Base-by-base conservation (phyloP, 1,284 basidiomycete genomes). In the Ganoderma leucocontextum region DNA sequence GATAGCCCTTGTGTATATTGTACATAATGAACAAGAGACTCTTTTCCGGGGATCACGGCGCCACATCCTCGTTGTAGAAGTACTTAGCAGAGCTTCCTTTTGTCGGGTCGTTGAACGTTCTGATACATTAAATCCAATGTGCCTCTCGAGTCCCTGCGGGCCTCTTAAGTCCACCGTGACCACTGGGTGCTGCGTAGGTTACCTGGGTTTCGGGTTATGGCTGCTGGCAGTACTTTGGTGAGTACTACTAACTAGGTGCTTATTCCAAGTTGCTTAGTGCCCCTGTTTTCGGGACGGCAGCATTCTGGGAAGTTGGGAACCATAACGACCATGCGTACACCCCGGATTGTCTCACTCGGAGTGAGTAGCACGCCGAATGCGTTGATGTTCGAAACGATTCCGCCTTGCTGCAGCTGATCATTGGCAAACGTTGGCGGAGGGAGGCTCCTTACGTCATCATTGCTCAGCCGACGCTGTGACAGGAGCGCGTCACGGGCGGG, bases 21-120 rank as follows among this genome's bases (percentile, higher is more conserved):
- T 55, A 55, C 52, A 55, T 53, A 33, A 53, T 55, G 29, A 2
- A 35, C 6, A 29, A 22, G 3, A 33, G 52, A 55, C 13, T 15
- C 33, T 7, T 55, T 33, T 35, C 60, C 65, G 65, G 68, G 65
- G 65, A 49, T 57, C 64, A 44, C 47, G 58, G 25, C 52, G 25
- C 29, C 52, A 33, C 53, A 44, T 59, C 68, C 69, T 49, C 65
- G 60, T 67, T 70, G 69, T 65, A 65, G 69, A 63, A 70, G 63
- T 39, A n/a, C n/a, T n/a, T n/a, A 67, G 62, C 60, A 42, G 47
- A 35, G 44, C 47, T 67, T 70, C 44, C 53, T 62, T 62, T 8
- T 17, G 13, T 53, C 29, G 29, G n/a, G n/a, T n/a, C n/a, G n/a
- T n/a, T n/a, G n/a, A n/a, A n/a, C n/a, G 52, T 33, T 53, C 25